Base-by-base conservation (phyloP, 2,329 filamentous ascomycete genomes). In the Plectosphaerella sp. region DNA sequence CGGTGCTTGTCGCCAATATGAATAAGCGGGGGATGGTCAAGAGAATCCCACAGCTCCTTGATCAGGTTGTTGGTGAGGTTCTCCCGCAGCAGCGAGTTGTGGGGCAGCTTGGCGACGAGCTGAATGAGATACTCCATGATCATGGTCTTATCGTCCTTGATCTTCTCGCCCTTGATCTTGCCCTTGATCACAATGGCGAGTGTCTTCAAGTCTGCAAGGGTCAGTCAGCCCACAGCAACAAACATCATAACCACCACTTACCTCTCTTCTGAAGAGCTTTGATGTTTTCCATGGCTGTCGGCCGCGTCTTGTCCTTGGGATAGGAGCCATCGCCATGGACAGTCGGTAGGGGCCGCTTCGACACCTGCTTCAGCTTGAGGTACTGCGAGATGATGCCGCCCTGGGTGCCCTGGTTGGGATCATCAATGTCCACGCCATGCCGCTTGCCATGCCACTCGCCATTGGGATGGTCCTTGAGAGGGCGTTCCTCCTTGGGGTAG, bases 91-190 rank as follows among this genome's bases (percentile, higher is more conserved):
- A 79, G 80, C 2, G 87, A 90, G 51, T 78, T 73, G 48, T 77
- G 69, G 1, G 85, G 86, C 35, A 91, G 72, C 33, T 78, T 79
- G 12, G 84, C 77, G 5, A 89, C 86, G 15, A 91, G 74, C 72
- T 86, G 80, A 54, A 91, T 89, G 5, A 87, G 77, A 8, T 82
- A 76, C 66, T 91, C 88, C 83, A 91, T 89, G 45, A 90, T 73
- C 76, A 89, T 88, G 2, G 84, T 88, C 70, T 87, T 88, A 71
- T 93, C 89, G 60, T 93, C 85, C 5, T 82, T 68, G 11, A 86
- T 73, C 47, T 81, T 73, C 52, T 78, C 77, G 1, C 87, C 84
- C 59, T 81, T 85, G 33, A 84, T 66, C 67, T 89, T 84, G 55
- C 72, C 76, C 51, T 79, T 77, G 52, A 89, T 71, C 37, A 90